Evolutionary conservation across 495 filamentous ascomycete genomes (phyloP), one percentile per base, ranked within the genome.

Genomic region (Lindgomyces ingoldianus): DNA sequence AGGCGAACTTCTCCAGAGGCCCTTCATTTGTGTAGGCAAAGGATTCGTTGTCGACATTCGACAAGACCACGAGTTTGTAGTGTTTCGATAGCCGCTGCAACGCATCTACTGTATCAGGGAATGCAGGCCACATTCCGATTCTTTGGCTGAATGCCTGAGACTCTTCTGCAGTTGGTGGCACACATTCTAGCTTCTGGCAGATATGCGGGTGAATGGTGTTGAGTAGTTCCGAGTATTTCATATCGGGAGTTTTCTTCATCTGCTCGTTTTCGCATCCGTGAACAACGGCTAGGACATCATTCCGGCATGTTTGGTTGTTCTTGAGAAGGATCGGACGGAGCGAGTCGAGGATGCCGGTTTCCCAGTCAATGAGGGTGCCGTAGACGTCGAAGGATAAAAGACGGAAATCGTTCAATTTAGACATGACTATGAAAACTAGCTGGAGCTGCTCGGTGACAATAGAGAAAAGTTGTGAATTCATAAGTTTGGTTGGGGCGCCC

Each of bases 301-400:
- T 36, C 24, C 33, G 24, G 47, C 44, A 45, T 67, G 14, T 39
- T 62, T 53, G 42, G 41, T 29, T 27, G 52, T 10, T 46, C 30
- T 48, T 57, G 4, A 29, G 14, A 4, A 61, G 49, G 1, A 59
- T 8, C 1, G 61, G 65, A 25, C 69, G 66, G 36, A 79, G 70
- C 11, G 74, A 69, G 16, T 58, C 58, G 54, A 70, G 59, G 51
- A 80, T 63, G 33, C 79, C 75, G 24, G 68, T 58, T 73, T 91
- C 84, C 88, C 87, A 90, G 79, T 93, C 88, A 51, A 93, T 85
- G 24, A 93, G 81, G 0, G 91, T 95, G 73, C 90, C 88, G 74
- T 90, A 93, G 79, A 89, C 84, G 74, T 95, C 90, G 77, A 95
- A 94, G 71, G 77, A 79, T 30, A 91, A 84, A 57, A 86, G 71